Evolutionary conservation across 2,329 filamentous ascomycete species (phyloP).

Genomic region (Raffaelea deltoideospora): DNA sequence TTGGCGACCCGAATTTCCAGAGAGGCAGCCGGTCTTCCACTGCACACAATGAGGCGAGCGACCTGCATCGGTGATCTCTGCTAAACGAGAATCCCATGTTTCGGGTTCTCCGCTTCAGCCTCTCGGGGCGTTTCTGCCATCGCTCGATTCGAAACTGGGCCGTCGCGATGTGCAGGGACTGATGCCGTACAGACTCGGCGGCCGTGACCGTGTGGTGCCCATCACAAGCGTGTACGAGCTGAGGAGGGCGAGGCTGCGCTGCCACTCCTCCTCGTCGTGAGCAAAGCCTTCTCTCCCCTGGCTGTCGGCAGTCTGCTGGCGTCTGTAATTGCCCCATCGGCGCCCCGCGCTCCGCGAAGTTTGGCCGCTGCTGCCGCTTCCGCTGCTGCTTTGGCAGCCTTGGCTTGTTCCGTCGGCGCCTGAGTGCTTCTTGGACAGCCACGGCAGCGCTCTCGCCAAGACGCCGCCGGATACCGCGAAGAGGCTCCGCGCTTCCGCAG

Average conservation of each 20-base stretch:
- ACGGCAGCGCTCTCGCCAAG: slow-evolving; percentile 4
- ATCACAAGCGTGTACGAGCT: slow-evolving; percentile 30
- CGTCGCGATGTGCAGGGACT: slow-evolving; percentile 29
- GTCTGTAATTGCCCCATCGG: background rate
- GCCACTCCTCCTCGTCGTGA: slow-evolving; percentile 11
- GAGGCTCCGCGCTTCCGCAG: background rate
- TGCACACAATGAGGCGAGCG: no score
- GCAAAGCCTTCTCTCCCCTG: background rate
- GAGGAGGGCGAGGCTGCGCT: slow-evolving; percentile 31
- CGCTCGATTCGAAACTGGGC: slow-evolving; percentile 17
- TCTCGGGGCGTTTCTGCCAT: no score
- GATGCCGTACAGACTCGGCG: slow-evolving; percentile 16
- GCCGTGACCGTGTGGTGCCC: slow-evolving; percentile 14
- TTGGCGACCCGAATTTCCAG: no score
- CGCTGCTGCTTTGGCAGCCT: background rate
- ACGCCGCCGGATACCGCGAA: slow-evolving; percentile 1
- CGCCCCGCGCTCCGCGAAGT: background rate
- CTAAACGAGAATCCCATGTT: no score
- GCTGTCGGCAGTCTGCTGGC: background rate
- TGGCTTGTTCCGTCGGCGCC: background rate
- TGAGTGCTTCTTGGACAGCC: slow-evolving; percentile 5
- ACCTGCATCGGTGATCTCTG: no score
- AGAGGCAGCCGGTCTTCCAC: no score
- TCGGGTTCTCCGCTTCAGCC: no score
- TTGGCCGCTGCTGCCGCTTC: background rate